phyloP scores from a whole-genome alignment of 306 rosid genomes.

The Senna tora region DNA sequence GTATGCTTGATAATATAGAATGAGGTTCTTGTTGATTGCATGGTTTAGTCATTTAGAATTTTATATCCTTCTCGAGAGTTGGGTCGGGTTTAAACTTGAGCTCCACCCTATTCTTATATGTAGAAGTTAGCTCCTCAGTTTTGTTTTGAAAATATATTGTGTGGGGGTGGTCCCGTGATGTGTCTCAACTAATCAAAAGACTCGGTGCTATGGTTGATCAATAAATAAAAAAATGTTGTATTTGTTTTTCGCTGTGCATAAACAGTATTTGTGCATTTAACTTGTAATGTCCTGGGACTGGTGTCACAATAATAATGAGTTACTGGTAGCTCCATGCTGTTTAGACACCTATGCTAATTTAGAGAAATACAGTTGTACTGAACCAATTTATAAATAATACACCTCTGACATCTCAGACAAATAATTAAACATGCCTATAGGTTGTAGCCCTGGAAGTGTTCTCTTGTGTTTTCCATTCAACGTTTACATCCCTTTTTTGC shows the following conservation, averaged over 20 bases:
- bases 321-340: neutral
- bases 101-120: constrained; percentile 4
- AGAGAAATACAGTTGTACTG: constrained; percentile 4
- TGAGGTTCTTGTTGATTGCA: neutral
- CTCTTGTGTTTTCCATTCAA: neutral
- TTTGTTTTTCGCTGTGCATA: neutral
- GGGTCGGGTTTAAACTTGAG: constrained; percentile 27
- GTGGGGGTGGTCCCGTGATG: neutral
- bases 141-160: neutral
- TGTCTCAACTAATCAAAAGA: neutral
- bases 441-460: neutral
- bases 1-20: neutral
- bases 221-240: neutral
- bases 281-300: neutral
- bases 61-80: constrained; percentile 26
- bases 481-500: constrained; percentile 3
- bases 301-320: neutral
- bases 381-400: constrained; percentile 9
- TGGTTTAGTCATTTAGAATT: constrained; percentile 15
- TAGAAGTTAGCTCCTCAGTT: constrained; percentile 11
- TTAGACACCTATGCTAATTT: neutral
- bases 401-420: neutral
- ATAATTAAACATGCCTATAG: neutral
- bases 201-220: constrained; percentile 5
- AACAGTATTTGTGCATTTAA: neutral